These are phyloP conservation scores for Hibiscus mutabilis DNA, from an alignment of 345 rosid species.

Conservation along the genomic window DNA sequence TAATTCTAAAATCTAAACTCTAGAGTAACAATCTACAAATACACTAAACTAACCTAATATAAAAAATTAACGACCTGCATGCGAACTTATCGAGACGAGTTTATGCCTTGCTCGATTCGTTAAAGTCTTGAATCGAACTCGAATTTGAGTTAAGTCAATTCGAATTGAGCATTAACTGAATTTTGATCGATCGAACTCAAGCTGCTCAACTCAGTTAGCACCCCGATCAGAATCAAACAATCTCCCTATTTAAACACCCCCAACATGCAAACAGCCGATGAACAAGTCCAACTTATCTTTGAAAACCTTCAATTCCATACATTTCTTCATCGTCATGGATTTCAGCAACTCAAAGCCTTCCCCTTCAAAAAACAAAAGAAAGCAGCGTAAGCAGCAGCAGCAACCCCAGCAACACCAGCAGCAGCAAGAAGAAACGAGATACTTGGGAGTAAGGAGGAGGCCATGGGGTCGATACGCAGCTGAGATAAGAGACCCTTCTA, in stretches of 20 bases:
- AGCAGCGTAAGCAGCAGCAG: conserved; percentile 25
- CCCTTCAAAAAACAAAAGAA: conserved; percentile 51
- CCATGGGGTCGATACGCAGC: conserved; percentile 3
- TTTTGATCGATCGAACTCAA: too few relatives aligned
- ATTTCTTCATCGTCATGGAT: conserved; percentile 21
- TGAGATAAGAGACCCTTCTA: conserved; percentile 1
- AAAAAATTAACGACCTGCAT: too few relatives aligned
- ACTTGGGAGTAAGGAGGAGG: not conserved
- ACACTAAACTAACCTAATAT: too few relatives aligned
- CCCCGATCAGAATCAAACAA: not conserved
- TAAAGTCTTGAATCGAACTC: too few relatives aligned
- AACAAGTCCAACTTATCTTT: conserved; percentile 3
- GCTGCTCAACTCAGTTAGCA: too few relatives aligned
- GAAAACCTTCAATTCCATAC: not conserved
- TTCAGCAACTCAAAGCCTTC: conserved; percentile 26
- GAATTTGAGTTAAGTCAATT: too few relatives aligned
- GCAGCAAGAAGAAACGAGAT: not conserved
- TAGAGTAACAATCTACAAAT: too few relatives aligned
- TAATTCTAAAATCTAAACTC: too few relatives aligned
- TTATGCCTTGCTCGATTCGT: too few relatives aligned
- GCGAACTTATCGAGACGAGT: too few relatives aligned
- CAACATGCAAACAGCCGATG: conserved; percentile 18
- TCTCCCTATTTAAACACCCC: conserved; percentile 23
- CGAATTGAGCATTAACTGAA: too few relatives aligned
- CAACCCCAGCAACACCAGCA: not conserved